Base-by-base conservation (phyloP, 2,329 filamentous ascomycete species). In the Diplocarpon rosae region DNA sequence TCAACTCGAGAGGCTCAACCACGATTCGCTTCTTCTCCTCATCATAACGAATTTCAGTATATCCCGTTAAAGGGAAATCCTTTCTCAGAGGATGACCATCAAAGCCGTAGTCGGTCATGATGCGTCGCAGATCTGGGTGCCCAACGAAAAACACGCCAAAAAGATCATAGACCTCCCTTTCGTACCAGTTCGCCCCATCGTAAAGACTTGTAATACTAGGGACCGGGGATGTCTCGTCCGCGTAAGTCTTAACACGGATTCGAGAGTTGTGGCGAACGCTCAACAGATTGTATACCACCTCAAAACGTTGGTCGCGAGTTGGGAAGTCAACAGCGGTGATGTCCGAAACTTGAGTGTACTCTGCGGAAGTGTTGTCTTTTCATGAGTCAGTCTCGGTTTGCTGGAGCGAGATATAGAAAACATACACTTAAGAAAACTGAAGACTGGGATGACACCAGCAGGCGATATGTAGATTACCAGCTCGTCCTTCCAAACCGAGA, bases 21-120 rank as follows among this genome's bases (percentile, higher is more conserved):
- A 98, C 90, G 63, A 98, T 95, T 51, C 92, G 80, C 80, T 98
- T 98, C 85, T 95, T 98, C 76, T 98, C 93, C 70, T 98, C 92
- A 57, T 98, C 92, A 63, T 93, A 98, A 62, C 92, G 78, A 56
- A 98, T 83, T 71, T 98, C 93, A 29, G 92, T 98, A 72, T 98
- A 98, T 38, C 92, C 92, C 2, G 92, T 95, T 64, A 98, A 70
- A 16, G 92, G 92, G 71, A 98, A 98, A 64, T 98, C 92, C 72
- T 98, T 98, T 62, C 93, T 79, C 63, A 98, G 70, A 34, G 92
- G 92, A 69, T 98, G 92, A 42, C 92, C 92, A 65, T 98, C 93
- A 62, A 98, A 98, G 42, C 92, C 92, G 66, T 98, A 98, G 66
- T 98, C 92, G 54, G 92, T 98, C 90, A 98, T 93, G 70, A 98